Percentiles rank a stretch among this genome's conserved stretches.
phyloP scores from a whole-genome alignment of 441 rosid genomes.

The Euphorbia schlechtendalii region DNA sequence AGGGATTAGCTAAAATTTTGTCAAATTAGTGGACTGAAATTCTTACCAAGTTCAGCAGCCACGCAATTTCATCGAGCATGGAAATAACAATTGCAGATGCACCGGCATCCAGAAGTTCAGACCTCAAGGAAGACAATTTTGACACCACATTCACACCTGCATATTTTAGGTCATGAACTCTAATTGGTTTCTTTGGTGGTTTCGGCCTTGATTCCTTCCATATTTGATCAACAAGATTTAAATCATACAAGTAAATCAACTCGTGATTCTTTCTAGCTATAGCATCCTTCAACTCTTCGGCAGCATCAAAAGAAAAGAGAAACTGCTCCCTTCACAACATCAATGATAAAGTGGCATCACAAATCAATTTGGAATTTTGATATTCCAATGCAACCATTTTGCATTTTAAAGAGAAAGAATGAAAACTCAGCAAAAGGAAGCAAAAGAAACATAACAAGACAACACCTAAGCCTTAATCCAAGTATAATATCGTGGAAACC shows the following conservation, averaged over 20 bases:
- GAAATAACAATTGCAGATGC: conserved; percentile 81
- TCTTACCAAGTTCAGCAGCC: conserved; percentile 89
- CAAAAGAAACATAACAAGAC: background rate
- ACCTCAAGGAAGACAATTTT: conserved; percentile 62
- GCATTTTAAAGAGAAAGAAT: background rate
- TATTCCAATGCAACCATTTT: background rate
- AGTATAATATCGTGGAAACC: background rate
- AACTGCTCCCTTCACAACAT: conserved; percentile 92
- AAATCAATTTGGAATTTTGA: conserved; percentile 16
- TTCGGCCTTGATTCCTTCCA: conserved; percentile 88
- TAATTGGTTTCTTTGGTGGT: conserved; percentile 67
- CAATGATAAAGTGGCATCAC: conserved; percentile 42
- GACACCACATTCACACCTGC: conserved; percentile 80
- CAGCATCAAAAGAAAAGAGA: conserved; percentile 89
- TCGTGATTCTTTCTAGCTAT: conserved; percentile 72
- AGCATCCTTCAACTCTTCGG: conserved; percentile 84
- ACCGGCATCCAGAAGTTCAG: conserved; percentile 58
- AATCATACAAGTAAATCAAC: conserved; percentile 67
- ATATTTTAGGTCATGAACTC: conserved; percentile 80
- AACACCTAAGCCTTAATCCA: background rate
- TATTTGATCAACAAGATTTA: conserved; percentile 78
- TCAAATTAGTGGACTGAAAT: conserved; percentile 15
- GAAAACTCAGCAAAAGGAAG: background rate
- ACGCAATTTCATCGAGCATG: conserved; percentile 96
- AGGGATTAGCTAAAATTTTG: background rate